Conservation (phyloP, 441 rosid species). For the Gossypium aridum region DNA sequence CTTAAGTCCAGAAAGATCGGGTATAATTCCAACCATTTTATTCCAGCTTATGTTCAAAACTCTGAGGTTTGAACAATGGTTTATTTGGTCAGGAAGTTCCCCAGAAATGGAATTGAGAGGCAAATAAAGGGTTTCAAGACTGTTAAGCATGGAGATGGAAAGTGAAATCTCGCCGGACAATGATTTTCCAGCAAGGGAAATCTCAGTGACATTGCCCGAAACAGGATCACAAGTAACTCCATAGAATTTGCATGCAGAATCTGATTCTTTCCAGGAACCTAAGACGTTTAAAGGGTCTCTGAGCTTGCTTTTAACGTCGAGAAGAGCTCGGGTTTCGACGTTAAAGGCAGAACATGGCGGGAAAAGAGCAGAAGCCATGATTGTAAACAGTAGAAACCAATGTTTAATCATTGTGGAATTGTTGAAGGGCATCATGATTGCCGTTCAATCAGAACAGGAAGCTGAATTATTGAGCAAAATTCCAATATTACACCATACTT, state of each 20-base stretch:
- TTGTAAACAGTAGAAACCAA: neutral
- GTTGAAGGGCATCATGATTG: neutral
- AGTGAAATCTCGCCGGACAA: slow-evolving; percentile 66
- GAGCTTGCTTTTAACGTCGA: slow-evolving; percentile 57
- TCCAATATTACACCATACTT: slow-evolving; percentile 1
- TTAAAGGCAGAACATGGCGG: slow-evolving; percentile 32
- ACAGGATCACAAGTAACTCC: slow-evolving; percentile 50
- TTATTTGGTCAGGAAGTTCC: slow-evolving; percentile 43
- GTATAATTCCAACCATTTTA: slow-evolving; percentile 43
- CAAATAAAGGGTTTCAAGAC: slow-evolving; percentile 39
- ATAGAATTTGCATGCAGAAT: slow-evolving; percentile 49
- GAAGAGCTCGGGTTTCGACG: slow-evolving; percentile 47
- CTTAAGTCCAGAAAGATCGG: slow-evolving; percentile 52
- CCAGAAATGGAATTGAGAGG: slow-evolving; percentile 49
- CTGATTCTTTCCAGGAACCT: slow-evolving; percentile 34
- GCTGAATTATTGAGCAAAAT: slow-evolving; percentile 10
- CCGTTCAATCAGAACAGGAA: neutral
- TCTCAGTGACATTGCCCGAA: slow-evolving; percentile 42
- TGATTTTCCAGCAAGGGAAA: slow-evolving; percentile 38
- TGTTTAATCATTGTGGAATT: neutral
- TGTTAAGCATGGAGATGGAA: slow-evolving; percentile 40
- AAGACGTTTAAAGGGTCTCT: slow-evolving; percentile 49
- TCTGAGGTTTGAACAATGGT: slow-evolving; percentile 39
- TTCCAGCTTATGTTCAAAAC: slow-evolving; percentile 59
- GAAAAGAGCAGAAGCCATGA: slow-evolving; percentile 19